A percentile compares a stretch with the other conserved stretches of the same genome.
Evolutionary conservation across 78 protist genomes (phyloP).

Genomic region (Salpingoeca rosetta): DNA sequence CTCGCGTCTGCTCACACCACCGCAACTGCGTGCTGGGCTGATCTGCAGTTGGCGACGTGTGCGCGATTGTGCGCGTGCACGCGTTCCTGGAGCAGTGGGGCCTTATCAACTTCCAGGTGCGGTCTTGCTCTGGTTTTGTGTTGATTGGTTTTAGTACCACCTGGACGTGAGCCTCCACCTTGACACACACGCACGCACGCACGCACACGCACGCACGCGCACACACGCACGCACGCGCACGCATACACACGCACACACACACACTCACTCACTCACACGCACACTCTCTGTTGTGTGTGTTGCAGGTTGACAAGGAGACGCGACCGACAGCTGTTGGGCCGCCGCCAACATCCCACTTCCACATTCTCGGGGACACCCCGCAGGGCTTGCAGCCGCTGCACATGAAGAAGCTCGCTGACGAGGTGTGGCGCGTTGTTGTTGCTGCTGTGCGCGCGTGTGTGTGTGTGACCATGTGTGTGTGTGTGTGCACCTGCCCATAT

Average conservation of each 20-base stretch:
- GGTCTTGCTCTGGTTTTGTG: too few species aligned
- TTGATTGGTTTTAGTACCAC: too few species aligned
- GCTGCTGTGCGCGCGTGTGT: background rate
- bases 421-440: background rate
- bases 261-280: too few species aligned
- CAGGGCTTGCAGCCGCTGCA: background rate
- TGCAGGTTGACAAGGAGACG: background rate
- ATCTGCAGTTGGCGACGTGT: slow-evolving; percentile 44
- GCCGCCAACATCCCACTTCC: slow-evolving; percentile 16
- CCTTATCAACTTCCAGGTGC: slow-evolving; percentile 39
- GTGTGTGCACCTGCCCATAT: background rate
- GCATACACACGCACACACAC: too few species aligned
- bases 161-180: too few species aligned
- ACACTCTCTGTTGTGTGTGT: background rate
- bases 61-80: slow-evolving; percentile 30
- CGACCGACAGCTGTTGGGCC: slow-evolving; percentile 17
- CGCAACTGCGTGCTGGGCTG: too few species aligned
- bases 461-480: background rate
- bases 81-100: slow-evolving; percentile 47
- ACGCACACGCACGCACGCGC: too few species aligned
- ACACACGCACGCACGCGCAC: too few species aligned
- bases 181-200: too few species aligned
- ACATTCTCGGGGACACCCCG: slow-evolving; percentile 10
- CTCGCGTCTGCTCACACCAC: too few species aligned
- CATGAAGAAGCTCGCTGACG: background rate